Evolutionary conservation across 345 rosid species (phyloP).

Genomic region (Acer yangbiense): DNA sequence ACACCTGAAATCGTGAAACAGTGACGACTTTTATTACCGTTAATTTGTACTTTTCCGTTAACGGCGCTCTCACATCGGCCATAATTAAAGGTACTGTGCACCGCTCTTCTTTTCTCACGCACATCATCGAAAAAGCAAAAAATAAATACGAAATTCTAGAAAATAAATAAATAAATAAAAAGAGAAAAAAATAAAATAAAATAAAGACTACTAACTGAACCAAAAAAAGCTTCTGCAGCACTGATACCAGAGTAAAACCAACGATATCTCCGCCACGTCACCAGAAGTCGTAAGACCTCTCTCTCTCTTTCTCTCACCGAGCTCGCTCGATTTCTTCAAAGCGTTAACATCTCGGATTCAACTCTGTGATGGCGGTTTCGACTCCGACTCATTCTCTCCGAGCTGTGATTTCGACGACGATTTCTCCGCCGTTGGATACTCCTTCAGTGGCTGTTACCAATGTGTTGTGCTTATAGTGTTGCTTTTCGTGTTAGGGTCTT

Average conservation of each 20-base stretch:
- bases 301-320: background rate
- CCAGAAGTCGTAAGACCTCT: conserved; percentile 34
- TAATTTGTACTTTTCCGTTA: conserved; percentile 43
- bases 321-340: conserved; percentile 25
- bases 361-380: conserved; percentile 47
- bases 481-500: conserved; percentile 23
- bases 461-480: conserved; percentile 37
- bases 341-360: conserved; percentile 8
- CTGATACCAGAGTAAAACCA: conserved; percentile 48
- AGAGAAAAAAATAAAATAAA: background rate
- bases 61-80: conserved; percentile 34
- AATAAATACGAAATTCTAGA: background rate
- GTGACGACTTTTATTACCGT: conserved; percentile 34
- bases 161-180: too few species aligned
- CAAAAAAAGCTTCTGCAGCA: conserved; percentile 31
- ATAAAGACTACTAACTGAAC: background rate
- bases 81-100: conserved; percentile 2
- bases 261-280: conserved; percentile 41
- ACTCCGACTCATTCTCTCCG: conserved; percentile 32
- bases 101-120: background rate
- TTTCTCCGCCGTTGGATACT: conserved; percentile 44
- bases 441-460: conserved; percentile 30
- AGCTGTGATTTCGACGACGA: conserved; percentile 32
- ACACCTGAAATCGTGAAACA: background rate
- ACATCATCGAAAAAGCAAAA: background rate